phyloP scores from a whole-genome alignment of 1,139 yeast species.

The Magnusiomyces tetraspermus region DNA sequence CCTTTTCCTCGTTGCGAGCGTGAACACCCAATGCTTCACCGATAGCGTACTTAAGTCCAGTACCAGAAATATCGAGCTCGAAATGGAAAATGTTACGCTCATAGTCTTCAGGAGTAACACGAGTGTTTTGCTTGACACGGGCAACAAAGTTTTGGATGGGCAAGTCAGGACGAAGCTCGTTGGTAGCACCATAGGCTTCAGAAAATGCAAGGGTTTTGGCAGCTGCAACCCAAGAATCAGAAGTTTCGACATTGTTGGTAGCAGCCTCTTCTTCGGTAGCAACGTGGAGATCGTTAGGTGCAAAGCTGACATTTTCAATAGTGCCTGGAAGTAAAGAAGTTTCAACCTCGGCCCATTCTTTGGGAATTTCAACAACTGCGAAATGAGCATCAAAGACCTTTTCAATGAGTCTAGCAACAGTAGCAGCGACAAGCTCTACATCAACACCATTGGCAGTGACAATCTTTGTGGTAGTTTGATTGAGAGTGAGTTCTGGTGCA shows the following conservation, averaged over 20 bases:
- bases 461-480: conserved; percentile 66
- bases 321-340: conserved; percentile 38
- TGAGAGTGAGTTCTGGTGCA: conserved; percentile 49
- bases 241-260: conserved; percentile 29
- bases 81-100: conserved; percentile 95
- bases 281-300: conserved; percentile 31
- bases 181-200: conserved; percentile 57
- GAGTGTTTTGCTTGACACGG: conserved; percentile 81
- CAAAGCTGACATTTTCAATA: conserved; percentile 21
- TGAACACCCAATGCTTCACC: conserved; percentile 98
- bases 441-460: conserved; percentile 75
- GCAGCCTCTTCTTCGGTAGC: conserved; percentile 37
- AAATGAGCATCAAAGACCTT: conserved; percentile 30
- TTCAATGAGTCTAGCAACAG: conserved; percentile 52
- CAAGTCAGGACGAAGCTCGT: conserved; percentile 76
- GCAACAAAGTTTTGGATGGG: conserved; percentile 80
- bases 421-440: conserved; percentile 75
- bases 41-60: conserved; percentile 82
- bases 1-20: conserved; percentile 65
- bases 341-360: conserved; percentile 23
- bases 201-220: conserved; percentile 69
- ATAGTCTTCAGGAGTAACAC: conserved; percentile 87
- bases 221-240: conserved; percentile 41
- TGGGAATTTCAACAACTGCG: conserved; percentile 30
- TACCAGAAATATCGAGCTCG: conserved; percentile 84